Base-by-base conservation (phyloP, 129 eudicot species). In the Apium graveolens region DNA sequence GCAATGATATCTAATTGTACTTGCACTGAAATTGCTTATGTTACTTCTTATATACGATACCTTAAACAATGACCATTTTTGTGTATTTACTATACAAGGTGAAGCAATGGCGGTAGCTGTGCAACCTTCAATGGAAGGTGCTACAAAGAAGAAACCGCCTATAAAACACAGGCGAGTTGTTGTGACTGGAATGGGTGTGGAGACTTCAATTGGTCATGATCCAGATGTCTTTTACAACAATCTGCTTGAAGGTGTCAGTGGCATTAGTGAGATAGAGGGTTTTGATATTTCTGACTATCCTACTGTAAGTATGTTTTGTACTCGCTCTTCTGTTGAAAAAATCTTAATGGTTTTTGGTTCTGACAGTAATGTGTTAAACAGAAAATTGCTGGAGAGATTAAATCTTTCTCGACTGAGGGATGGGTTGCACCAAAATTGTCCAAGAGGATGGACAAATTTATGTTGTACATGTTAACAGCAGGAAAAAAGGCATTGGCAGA, bases 311-410 rank as follows among this genome's bases (percentile, higher is more conserved):
- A 12, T 27, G 7, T 12, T 60, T 78, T 39, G 51, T 55, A 18
- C 31, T 20, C 2, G 6, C 63, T 20, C 42, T 68, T 78, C 31
- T 83, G 20, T 45, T 39, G 24, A 17, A 41, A 79, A 45, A 38
- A 44, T 60, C 35, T 75, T 51, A 0, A 24, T 73, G 27, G 11
- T 83, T 80, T 74, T 74, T 48, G 70, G 39, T 34, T 57, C 48
- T 79, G 65, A 69, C 84, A 42, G n/a, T 41, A 26, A 38, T 45
- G 71, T 73, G 68, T 83, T 7, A 55, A 74, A 55, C 91, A 93
- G 98, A 91, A 91, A 80, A 93, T 93, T 84, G 98, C 98, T 62
- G 98, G 98, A 76, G 98, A 93, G 84, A 93, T 93, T 57, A 93
- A 93, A 76, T 86, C 91, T 57, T 93, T 86, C 88, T 89, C 97